A percentile compares a stretch with the other conserved stretches of the same genome.
phyloP scores from a whole-genome alignment of 169 alveolate species.

The Neospora caninum region DNA sequence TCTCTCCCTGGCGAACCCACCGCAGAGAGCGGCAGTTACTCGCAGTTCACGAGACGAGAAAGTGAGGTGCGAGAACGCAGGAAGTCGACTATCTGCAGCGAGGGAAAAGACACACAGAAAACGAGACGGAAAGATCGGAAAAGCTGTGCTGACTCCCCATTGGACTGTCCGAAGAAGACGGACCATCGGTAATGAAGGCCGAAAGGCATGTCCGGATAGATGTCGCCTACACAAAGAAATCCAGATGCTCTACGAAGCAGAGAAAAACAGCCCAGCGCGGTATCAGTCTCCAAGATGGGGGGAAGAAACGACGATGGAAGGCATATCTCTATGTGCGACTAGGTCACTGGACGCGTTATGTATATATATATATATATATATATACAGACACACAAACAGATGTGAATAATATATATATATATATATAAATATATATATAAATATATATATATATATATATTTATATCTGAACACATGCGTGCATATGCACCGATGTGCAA shows the following conservation, averaged over 20 bases:
- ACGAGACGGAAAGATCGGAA: background rate
- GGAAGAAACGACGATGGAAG: too few relatives aligned
- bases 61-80: background rate
- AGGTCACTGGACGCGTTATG: too few relatives aligned
- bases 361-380: background rate
- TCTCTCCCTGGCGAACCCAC: background rate
- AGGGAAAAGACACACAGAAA: too few relatives aligned
- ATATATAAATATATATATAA: too few relatives aligned
- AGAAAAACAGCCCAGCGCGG: background rate
- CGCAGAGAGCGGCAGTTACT: conserved; percentile 14
- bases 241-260: background rate
- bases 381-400: too few relatives aligned
- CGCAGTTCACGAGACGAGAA: conserved; percentile 13
- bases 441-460: background rate
- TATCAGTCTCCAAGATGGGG: too few relatives aligned
- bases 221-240: background rate
- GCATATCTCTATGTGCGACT: too few relatives aligned
- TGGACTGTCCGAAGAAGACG: background rate
- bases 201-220: too few relatives aligned
- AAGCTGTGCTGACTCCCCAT: background rate
- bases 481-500: too few relatives aligned
- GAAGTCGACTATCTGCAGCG: background rate
- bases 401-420: too few relatives aligned
- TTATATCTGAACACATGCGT: background rate
- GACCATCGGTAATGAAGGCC: background rate